Base-by-base conservation (phyloP, 495 filamentous ascomycete genomes). In the Sporormia fimetaria region DNA sequence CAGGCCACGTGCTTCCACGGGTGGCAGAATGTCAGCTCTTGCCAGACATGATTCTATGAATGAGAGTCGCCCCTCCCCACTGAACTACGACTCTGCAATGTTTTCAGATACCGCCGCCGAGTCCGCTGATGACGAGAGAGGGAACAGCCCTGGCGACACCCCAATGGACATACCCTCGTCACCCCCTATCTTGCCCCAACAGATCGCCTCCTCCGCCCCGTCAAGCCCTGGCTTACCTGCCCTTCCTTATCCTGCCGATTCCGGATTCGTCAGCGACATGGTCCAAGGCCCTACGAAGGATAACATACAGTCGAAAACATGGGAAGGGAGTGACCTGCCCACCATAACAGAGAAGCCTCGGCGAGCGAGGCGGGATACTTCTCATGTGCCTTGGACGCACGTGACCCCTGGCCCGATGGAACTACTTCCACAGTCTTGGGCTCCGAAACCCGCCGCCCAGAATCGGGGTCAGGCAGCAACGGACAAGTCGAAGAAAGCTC, bases 161-260 rank as follows among this genome's bases (percentile, higher is more conserved):
- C 44, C 53, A 3, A 40, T 48, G 33, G 51, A 57, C 6, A 42
- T 57, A 14, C 51, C 54, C 10, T 57, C 54, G 2, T 57, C 54
- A 16, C 54, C 54, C 9, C 54, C 54, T 18, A 22, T 53, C 18
- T 42, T 56, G 41, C 29, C 40, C 3, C 41, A 37, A 20, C 33
- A 36, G 6, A 29, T 43, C 15, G 36, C 24, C 3, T 48, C 50
- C 3, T 36, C 44, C 14, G 51, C 36, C 4, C 53, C 53, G 16
- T 54, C 54, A 15, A 54, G 50, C 18, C 50, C 50, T 24, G 46
- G 45, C 21, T 37, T 54, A 7, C 54, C 54, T 0, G 31, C 50
- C 6, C 32, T 51, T 9, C 42, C 47, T 15, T 40, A 32, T 7
- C 49, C 49, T 4, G 28, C 21, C 11, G 53, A 57, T 28, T 54